Evolutionary conservation across 2,329 filamentous ascomycete genomes (phyloP), one percentile per base, ranked within the genome.

Genomic region (Helotiales sp.): DNA sequence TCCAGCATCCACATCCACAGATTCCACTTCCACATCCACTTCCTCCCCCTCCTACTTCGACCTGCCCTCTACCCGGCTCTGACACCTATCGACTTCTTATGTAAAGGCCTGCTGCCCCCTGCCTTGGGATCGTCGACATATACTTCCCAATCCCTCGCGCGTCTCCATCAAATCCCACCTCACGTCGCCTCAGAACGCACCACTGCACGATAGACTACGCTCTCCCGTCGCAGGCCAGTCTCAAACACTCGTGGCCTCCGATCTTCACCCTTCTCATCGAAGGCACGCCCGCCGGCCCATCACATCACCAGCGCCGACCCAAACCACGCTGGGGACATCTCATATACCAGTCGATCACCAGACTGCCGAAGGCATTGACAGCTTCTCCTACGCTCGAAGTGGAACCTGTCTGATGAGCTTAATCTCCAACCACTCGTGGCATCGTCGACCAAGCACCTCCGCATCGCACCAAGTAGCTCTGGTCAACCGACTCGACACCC

Each of bases 321-420:
- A n/a, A n/a, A 42, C 42, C 40, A 55, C 33, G 54, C 49, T 46
- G 53, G 51, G 55, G 49, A 17, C 51, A 49, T 59, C n/a, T 54
- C 49, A 22, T 48, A 46, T 57, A 59, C 53, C 55, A 59, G 55
- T 40, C 55, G 60, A 64, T 63, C 61, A 55, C 33, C 58, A 48
- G 27, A 63, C 56, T 63, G 63, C 62, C 61, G 63, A 61, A 58
- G 46, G 57, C 55, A 62, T 62, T 65, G 57, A 60, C 63, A 59
- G 65, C 62, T 61, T 61, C 46, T 55, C 55, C 52, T 57, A 61
- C 61, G 19, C 55, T 59, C 44, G 33, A 59, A 66, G 60, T 57
- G 61, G 65, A 58, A 63, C 50, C 40, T 42, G 48, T 56, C 59
- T 64, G 51, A 60, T 64, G 65, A 65, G 62, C 64, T 67, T 66